Evolutionary conservation across 169 alveolate genomes (phyloP).

Genomic region (Plasmodium malariae): DNA sequence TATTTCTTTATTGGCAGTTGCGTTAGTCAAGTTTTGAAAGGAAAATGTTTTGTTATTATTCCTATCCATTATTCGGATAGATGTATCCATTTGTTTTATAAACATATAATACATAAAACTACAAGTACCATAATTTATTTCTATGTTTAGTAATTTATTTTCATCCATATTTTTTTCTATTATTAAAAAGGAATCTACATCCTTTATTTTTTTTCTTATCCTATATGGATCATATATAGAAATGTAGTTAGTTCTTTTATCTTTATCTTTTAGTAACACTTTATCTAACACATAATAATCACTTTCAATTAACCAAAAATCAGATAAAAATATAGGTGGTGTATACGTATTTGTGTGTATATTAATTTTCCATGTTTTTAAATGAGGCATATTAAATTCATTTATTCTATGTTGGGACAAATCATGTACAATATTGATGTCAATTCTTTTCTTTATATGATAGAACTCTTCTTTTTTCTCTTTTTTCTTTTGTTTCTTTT

Average conservation of each 20-base stretch:
- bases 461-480: conserved; percentile 50
- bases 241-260: conserved; percentile 64
- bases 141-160: conserved; percentile 37
- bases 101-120: conserved; percentile 76
- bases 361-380: conserved; percentile 78
- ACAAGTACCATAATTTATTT: conserved; percentile 55
- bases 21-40: conserved; percentile 52
- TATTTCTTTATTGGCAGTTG: conserved; percentile 84
- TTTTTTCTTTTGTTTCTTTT: not conserved
- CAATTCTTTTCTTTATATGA: conserved; percentile 80
- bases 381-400: conserved; percentile 79
- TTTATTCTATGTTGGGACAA: conserved; percentile 49
- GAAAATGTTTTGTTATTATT: conserved; percentile 31
- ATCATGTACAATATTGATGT: conserved; percentile 78
- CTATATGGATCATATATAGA: conserved; percentile 76
- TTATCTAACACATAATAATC: conserved; percentile 75
- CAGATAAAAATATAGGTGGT: conserved; percentile 80
- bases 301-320: conserved; percentile 81
- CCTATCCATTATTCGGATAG: conserved; percentile 72
- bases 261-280: conserved; percentile 45
- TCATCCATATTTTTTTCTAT: conserved; percentile 49
- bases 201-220: conserved; percentile 50
- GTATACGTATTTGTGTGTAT: conserved; percentile 66
- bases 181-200: conserved; percentile 27
- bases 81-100: conserved; percentile 48